phyloP scores from a whole-genome alignment of 345 rosid genomes.

The Eucalyptus marginata region DNA sequence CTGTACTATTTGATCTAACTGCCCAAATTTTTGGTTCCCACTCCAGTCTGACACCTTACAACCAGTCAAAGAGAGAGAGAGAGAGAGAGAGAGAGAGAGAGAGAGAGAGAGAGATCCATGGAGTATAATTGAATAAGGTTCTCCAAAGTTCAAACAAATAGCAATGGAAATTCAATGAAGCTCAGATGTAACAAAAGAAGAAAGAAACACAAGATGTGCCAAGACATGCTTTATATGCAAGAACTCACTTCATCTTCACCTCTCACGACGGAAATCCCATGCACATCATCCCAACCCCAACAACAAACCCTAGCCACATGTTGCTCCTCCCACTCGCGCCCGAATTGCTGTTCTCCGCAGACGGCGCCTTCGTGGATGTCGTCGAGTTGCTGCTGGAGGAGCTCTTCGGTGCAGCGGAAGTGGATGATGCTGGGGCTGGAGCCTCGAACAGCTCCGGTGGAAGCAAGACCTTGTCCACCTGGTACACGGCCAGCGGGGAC shows the following conservation, averaged over 20 bases:
- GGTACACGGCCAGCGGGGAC: constrained; percentile 67
- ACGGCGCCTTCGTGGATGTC: constrained; percentile 9
- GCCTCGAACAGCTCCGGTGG: constrained; percentile 48
- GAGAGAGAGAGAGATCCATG: not conserved
- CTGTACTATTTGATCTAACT: not conserved
- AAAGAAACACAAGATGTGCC: not conserved
- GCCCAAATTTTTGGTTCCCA: not conserved
- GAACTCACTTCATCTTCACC: not conserved
- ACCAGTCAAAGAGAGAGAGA: not conserved
- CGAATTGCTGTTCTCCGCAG: constrained; percentile 4
- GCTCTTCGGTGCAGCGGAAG: constrained; percentile 10
- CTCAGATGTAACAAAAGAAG: not conserved
- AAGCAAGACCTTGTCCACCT: constrained; percentile 66
- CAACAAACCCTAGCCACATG: constrained; percentile 23
- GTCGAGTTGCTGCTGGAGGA: constrained; percentile 2
- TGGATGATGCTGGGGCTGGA: constrained; percentile 22
- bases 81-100: not conserved
- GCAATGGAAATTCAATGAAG: not conserved
- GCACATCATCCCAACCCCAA: constrained; percentile 42
- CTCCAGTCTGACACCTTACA: not conserved
- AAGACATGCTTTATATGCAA: not conserved
- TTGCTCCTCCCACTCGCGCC: constrained; percentile 11
- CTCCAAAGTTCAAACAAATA: not conserved
- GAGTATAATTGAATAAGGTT: not conserved
- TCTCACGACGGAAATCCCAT: constrained; percentile 29